phyloP scores from a whole-genome alignment of 2,329 filamentous ascomycete genomes.

The Bipolaris zeicola region DNA sequence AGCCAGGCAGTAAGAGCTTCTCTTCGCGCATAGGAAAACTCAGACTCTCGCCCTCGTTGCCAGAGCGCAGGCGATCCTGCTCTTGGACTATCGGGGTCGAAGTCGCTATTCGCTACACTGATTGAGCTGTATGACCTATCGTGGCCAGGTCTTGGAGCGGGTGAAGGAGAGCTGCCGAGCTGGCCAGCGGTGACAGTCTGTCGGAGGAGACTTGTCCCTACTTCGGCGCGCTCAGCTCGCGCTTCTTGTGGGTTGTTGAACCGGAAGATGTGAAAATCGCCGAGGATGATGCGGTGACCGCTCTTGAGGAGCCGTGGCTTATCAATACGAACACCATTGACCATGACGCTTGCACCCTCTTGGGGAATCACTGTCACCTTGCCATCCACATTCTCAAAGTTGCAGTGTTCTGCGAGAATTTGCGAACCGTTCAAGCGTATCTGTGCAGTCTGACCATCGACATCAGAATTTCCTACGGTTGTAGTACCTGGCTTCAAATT shows the following conservation, averaged over 20 bases:
- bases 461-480: slow-evolving; percentile 91
- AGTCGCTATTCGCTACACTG: slow-evolving; percentile 79
- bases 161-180: slow-evolving; percentile 68
- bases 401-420: slow-evolving; percentile 90
- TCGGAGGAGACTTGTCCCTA: slow-evolving; percentile 75
- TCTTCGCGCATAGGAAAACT: slow-evolving; percentile 91
- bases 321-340: slow-evolving; percentile 89
- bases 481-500: slow-evolving; percentile 96
- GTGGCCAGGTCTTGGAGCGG: slow-evolving; percentile 68
- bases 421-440: slow-evolving; percentile 93
- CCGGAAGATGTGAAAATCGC: slow-evolving; percentile 97
- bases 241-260: slow-evolving; percentile 99
- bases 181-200: slow-evolving; percentile 74
- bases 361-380: slow-evolving; percentile 88
- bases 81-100: slow-evolving; percentile 72
- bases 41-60: slow-evolving; percentile 74
- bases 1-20: slow-evolving; percentile 93
- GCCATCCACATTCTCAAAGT: slow-evolving; percentile 91
- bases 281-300: slow-evolving; percentile 91
- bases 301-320: slow-evolving; percentile 86
- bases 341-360: slow-evolving; percentile 96
- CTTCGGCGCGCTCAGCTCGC: slow-evolving; percentile 85
- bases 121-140: slow-evolving; percentile 69
- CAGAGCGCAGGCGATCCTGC: slow-evolving; percentile 79
- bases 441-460: slow-evolving; percentile 75